Evolutionary conservation across 257 asterid genomes (phyloP), one percentile per base, ranked within the genome.

Genomic region (Nicotiana obtusifolia): DNA sequence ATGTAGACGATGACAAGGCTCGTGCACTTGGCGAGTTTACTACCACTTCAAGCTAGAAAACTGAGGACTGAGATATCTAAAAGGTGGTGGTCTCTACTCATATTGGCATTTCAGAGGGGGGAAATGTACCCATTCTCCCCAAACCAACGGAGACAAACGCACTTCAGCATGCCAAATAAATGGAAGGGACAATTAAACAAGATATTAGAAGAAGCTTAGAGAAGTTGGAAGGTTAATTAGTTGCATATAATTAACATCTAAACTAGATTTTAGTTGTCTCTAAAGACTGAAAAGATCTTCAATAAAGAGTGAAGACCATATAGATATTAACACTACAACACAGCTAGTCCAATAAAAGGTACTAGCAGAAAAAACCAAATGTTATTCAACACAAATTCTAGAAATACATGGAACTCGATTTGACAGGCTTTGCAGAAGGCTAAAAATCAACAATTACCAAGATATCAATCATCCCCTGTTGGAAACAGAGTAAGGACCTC

Each of bases 401-500:
- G 41, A 80, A 33, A n/a, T 77, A 77, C 67, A 52, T 57, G 22
- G 64, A 54, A 60, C 35, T 24, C 37, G 37, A 22, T 75, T 56
- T 49, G 37, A 61, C 31, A 57, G 82, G 69, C 59, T 61, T 56
- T 31, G 19, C 15, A 31, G 31, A 59, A 57, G 69, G 78, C 44
- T 31, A 53, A 68, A 81, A 17, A 14, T 68, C 56, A 80, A 56
- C 84, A 59, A 41, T 78, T 77, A 79, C 80, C 81, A 61, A 37
- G 37, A 26, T 47, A 67, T 81, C 67, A 81, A 77, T 84, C 87
- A 61, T 82, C 87, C 49, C 85, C 89, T 53, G 85, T 81, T 11
- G 87, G 89, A 62, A 86, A 86, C 64, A 86, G 82, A 22, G 89
- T 81, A 33, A 86, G 87, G 19, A 86, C 82, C 71, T 82, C 84